These are phyloP conservation scores for Centrapalus pauciflorus DNA, from an alignment of 129 eudicot species.

Conservation along the genomic window DNA sequence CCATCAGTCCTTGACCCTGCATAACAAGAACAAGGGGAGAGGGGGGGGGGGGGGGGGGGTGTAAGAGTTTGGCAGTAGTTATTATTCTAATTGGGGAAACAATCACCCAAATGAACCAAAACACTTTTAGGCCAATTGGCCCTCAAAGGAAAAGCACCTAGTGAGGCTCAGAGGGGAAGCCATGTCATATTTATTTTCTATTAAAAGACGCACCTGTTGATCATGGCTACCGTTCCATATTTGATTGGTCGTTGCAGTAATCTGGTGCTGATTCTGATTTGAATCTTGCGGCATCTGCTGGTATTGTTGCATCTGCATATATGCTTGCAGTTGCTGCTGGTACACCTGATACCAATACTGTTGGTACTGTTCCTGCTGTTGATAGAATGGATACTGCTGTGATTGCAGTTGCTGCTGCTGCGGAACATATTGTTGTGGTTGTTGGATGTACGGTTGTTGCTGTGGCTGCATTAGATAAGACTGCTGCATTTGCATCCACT, in stretches of 20 bases:
- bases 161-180: too few relatives aligned
- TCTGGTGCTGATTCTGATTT: slow-evolving; percentile 26
- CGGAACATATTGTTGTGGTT: slow-evolving; percentile 21
- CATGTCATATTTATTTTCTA: too few relatives aligned
- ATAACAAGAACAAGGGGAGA: neutral
- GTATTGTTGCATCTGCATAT: slow-evolving; percentile 31
- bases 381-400: slow-evolving; percentile 36
- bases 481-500: slow-evolving; percentile 45
- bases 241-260: slow-evolving; percentile 21
- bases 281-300: slow-evolving; percentile 25
- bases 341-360: slow-evolving; percentile 26
- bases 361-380: slow-evolving; percentile 42
- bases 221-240: slow-evolving; percentile 22
- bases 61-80: neutral
- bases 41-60: too few relatives aligned
- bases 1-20: slow-evolving; percentile 37
- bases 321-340: slow-evolving; percentile 32
- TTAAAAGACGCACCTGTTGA: slow-evolving; percentile 39
- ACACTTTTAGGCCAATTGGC: too few relatives aligned
- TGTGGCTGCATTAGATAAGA: slow-evolving; percentile 39
- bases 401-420: slow-evolving; percentile 17
- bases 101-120: too few relatives aligned
- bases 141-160: too few relatives aligned
- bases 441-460: slow-evolving; percentile 42
- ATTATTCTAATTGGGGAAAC: neutral